Evolutionary conservation across 495 filamentous ascomycete species (phyloP), one percentile per base, ranked within the genome.

Genomic region (Choiromyces venosus): DNA sequence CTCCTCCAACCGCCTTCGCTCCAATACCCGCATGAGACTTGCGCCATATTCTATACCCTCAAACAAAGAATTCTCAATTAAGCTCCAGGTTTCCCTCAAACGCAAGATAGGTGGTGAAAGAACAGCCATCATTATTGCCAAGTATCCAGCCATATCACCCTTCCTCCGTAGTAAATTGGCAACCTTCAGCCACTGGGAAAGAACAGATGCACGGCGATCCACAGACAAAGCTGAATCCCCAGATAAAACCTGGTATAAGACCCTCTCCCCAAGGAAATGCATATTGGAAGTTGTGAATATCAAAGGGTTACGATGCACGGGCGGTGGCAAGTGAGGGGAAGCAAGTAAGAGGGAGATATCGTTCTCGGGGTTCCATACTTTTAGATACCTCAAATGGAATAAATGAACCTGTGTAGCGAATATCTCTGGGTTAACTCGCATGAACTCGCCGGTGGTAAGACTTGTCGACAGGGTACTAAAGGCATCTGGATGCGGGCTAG

Each of bases 71-170:
- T 71, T 61, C 36, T 80, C 71, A 21, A 82, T 69, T 35, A 76
- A 72, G 61, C 73, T 82, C 81, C 81, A 82, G 35, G 81, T 82
- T 61, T 82, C 81, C 44, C 77, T 73, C 36, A 82, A 73, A 16
- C 81, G 81, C 40, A 82, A 70, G 71, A 82, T 78, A n/a, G 81
- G 74, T 46, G 81, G 81, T 37, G 81, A 82, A 65, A 82, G 71
- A 33, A 82, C 72, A 37, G 81, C 81, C 81, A 82, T 82, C 44
- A 73, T 73, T 65, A 82, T 71, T 36, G 81, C 81, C 40, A 82
- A 40, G 44, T 78, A 82, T 70, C 81, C 81, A 76, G 76, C 78
- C 81, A 81, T 81, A 68, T 82, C 81, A 65, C 81, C 81, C 56
- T 52, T 78, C 39, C 56, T 81, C 64, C 78, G 73, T 37, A 82